Evolutionary conservation across 1,284 basidiomycete genomes (phyloP).

Genomic region (Ustilago trichophora): DNA sequence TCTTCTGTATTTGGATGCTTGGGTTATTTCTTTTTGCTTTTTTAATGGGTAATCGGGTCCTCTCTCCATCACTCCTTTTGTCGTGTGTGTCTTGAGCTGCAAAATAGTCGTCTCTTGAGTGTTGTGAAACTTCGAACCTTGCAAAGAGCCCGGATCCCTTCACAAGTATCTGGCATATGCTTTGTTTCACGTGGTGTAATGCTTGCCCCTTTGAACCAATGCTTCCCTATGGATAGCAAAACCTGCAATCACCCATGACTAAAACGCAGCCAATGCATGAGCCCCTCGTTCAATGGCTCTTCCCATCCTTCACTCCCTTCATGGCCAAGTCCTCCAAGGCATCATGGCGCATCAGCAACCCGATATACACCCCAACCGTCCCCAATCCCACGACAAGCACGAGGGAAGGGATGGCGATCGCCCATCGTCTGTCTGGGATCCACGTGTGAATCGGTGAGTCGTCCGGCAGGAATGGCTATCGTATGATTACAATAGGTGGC

Average conservation of each 20-base stretch:
- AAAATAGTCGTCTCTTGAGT: too few relatives aligned
- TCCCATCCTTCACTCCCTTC: neutral
- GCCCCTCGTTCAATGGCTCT: neutral
- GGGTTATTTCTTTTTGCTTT: conserved; percentile 13
- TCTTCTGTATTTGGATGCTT: conserved; percentile 27
- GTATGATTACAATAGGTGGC: neutral
- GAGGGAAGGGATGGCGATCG: conserved; percentile 23
- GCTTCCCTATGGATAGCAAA: too few relatives aligned
- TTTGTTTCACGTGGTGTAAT: too few relatives aligned
- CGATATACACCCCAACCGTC: conserved; percentile 31
- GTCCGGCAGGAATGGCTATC: conserved; percentile 37
- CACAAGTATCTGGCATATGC: too few relatives aligned
- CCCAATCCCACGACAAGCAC: conserved; percentile 23
- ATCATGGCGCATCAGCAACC: conserved; percentile 18
- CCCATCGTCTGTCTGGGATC: conserved; percentile 33
- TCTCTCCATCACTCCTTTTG: too few relatives aligned
- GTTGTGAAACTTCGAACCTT: too few relatives aligned
- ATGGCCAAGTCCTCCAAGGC: conserved; percentile 4
- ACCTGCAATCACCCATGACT: too few relatives aligned
- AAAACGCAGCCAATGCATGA: too few relatives aligned
- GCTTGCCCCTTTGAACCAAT: too few relatives aligned
- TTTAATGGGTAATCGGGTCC: conserved; percentile 16
- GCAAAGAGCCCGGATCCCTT: too few relatives aligned
- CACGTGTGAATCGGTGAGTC: conserved; percentile 13
- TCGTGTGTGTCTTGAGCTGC: neutral